A percentile compares a stretch with the other conserved stretches of the same genome.
Evolutionary conservation across 768 basidiomycete species (phyloP).

Genomic region (Boletellus ananas): DNA sequence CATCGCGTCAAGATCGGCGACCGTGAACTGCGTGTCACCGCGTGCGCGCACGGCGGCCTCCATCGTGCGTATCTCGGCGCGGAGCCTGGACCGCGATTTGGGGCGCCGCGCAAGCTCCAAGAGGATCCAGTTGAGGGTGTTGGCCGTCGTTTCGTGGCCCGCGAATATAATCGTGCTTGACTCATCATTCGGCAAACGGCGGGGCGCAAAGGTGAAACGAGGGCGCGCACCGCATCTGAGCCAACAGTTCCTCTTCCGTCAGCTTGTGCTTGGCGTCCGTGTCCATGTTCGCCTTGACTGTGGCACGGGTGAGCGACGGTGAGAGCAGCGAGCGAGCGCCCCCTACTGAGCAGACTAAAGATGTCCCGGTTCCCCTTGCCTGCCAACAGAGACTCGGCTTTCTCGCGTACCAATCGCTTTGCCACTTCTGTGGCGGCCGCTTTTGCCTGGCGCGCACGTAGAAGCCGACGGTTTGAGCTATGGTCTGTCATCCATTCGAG

Average conservation of each 20-base stretch:
- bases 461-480: conserved; percentile 14
- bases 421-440: conserved; percentile 6
- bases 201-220: background rate
- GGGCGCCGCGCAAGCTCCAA: conserved; percentile 59
- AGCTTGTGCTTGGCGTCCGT: conserved; percentile 21
- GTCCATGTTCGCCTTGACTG: conserved; percentile 31
- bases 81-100: conserved; percentile 55
- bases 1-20: conserved; percentile 50
- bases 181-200: too few species aligned
- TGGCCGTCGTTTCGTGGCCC: conserved; percentile 52
- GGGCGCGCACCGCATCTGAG: conserved; percentile 16
- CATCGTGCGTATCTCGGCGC: conserved; percentile 29
- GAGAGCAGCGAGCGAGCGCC: background rate
- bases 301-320: background rate
- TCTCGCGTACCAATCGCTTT: conserved; percentile 18
- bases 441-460: conserved; percentile 14
- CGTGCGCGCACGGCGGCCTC: conserved; percentile 1
- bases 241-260: conserved; percentile 9
- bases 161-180: conserved; percentile 46
- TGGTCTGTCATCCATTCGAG: conserved; percentile 35
- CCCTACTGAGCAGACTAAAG: conserved; percentile 38
- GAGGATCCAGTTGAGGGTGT: conserved; percentile 31
- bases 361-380: conserved; percentile 18
- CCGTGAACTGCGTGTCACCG: conserved; percentile 1
- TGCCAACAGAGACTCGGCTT: conserved; percentile 5